A percentile compares a stretch with the other conserved stretches of the same genome.
Conservation (phyloP, 257 asterid genomes). For the Petunia axillaris region DNA sequence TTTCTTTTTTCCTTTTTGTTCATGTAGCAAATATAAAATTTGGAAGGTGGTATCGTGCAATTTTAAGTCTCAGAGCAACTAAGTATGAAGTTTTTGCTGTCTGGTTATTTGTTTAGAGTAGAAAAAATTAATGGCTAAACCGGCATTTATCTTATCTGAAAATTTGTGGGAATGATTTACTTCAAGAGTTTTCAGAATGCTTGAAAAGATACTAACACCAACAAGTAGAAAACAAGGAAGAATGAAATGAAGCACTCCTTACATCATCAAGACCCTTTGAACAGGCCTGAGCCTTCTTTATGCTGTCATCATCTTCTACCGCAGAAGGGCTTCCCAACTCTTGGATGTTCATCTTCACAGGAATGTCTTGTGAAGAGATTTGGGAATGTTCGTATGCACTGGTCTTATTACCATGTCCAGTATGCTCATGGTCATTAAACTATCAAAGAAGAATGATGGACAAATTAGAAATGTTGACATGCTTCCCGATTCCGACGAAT, state of each 20-base stretch:
- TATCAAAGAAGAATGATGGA: conserved; percentile 29
- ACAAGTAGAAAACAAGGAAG: neutral
- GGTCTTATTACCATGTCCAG: conserved; percentile 37
- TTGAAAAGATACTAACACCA: neutral
- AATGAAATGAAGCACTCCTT: conserved; percentile 31
- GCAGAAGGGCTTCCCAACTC: conserved; percentile 50
- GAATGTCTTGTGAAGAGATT: conserved; percentile 34
- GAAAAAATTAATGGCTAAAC: neutral
- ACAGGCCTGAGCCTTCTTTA: conserved; percentile 71
- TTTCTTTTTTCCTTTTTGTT: neutral
- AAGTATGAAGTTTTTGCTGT: conserved; percentile 9
- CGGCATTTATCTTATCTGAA: neutral
- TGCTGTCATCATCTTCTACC: conserved; percentile 50
- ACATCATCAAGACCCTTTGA: conserved; percentile 77
- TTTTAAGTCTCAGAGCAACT: conserved; percentile 2
- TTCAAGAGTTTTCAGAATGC: neutral
- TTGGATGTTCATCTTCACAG: conserved; percentile 39
- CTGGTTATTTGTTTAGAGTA: conserved; percentile 17
- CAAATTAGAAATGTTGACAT: conserved; percentile 5
- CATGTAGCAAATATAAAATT: neutral
- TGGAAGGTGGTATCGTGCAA: conserved; percentile 6
- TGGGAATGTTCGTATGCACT: conserved; percentile 33
- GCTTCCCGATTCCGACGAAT: conserved; percentile 5
- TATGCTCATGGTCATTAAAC: conserved; percentile 42
- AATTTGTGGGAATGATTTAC: neutral